Evolutionary conservation across 129 eudicot genomes (phyloP).

Genomic region (Helianthus tuberosus): DNA sequence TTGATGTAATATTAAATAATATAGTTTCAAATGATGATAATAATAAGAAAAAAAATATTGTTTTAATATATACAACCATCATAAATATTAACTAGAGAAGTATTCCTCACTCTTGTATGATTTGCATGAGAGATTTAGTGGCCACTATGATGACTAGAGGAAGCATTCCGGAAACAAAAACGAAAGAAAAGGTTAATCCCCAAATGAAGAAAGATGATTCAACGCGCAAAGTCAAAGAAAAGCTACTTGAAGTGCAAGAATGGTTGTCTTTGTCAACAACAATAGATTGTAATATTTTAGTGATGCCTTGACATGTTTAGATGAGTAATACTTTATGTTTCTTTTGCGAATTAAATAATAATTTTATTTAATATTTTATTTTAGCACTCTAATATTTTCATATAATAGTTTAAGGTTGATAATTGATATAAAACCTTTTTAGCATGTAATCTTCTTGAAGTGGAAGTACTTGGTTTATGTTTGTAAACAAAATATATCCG

Average conservation of each 20-base stretch:
- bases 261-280: constrained; percentile 24
- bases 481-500: no score
- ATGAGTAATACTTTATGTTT: not conserved
- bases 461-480: no score
- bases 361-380: not conserved
- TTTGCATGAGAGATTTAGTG: constrained; percentile 27
- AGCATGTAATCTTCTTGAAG: no score
- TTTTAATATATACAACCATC: not conserved
- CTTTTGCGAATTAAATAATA: not conserved
- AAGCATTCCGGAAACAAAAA: constrained; percentile 5
- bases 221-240: constrained; percentile 30
- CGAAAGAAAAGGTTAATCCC: constrained; percentile 21
- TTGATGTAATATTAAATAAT: not conserved
- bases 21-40: not conserved
- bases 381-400: not conserved
- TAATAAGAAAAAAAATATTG: not conserved
- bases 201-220: constrained; percentile 32
- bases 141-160: constrained; percentile 31
- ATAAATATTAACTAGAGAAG: not conserved
- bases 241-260: constrained; percentile 29
- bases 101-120: constrained; percentile 32
- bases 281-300: not conserved
- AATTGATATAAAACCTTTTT: no score
- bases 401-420: no score
- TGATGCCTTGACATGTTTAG: not conserved